Conservation (phyloP, 805 yeast species). For the Saccharomycopsis babjevae region DNA sequence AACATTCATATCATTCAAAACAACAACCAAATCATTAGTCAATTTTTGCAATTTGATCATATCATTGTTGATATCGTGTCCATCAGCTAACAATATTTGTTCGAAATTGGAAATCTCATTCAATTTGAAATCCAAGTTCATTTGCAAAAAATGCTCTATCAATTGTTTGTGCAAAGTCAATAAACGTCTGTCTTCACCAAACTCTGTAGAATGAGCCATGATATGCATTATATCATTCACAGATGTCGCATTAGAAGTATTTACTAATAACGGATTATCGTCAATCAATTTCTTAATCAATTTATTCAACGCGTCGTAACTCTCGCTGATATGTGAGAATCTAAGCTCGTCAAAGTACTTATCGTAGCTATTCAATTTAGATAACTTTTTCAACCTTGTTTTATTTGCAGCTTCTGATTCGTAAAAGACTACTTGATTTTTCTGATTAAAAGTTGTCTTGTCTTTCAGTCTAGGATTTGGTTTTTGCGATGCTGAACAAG, state of each 20-base stretch:
- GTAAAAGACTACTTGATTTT: slow-evolving; percentile 26
- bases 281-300: slow-evolving; percentile 55
- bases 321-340: slow-evolving; percentile 67
- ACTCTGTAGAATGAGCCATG: slow-evolving; percentile 54
- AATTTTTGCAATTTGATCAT: slow-evolving; percentile 5
- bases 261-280: slow-evolving; percentile 68
- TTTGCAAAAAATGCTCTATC: slow-evolving; percentile 53
- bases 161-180: slow-evolving; percentile 49
- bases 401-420: slow-evolving; percentile 46
- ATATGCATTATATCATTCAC: slow-evolving; percentile 67
- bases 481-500: slow-evolving; percentile 18
- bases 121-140: slow-evolving; percentile 47
- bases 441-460: slow-evolving; percentile 35
- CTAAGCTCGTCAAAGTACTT: slow-evolving; percentile 51
- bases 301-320: slow-evolving; percentile 48
- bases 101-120: slow-evolving; percentile 77
- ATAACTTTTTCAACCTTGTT: slow-evolving; percentile 31
- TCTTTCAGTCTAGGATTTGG: slow-evolving; percentile 18
- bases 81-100: slow-evolving; percentile 69
- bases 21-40: slow-evolving; percentile 45
- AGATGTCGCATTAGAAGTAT: slow-evolving; percentile 50
- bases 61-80: slow-evolving; percentile 43
- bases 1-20: slow-evolving; percentile 28
- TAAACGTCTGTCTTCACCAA: slow-evolving; percentile 56
- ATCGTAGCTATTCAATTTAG: slow-evolving; percentile 49